Base-by-base conservation (phyloP, 2,329 filamentous ascomycete genomes). In the Ascocoryne sarcoides region DNA sequence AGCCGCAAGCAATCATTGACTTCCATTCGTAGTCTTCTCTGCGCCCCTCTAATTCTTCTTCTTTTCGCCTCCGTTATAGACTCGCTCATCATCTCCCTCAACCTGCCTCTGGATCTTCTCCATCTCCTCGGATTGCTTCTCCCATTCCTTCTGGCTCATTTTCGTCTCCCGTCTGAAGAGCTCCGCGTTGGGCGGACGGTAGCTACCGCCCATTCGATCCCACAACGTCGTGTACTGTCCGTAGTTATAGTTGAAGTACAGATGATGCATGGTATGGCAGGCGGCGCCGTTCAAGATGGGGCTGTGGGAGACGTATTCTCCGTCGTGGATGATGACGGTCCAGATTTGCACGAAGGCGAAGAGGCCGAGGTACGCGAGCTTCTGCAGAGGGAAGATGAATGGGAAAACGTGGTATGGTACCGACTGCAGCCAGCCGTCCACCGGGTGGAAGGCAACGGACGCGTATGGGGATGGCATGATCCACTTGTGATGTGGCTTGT, bases 401-500 rank as follows among this genome's bases (percentile, higher is more conserved):
- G 89, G 87, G 68, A 90, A 95, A 51, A 95, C 55, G 66, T 96
- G 90, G 68, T 96, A 96, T 1, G 90, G 90, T 34, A 94, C 61
- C 45, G 83, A 84, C 68, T 96, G 90, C 9, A 79, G 74, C 65
- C 82, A 95, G 58, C 90, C 90, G 59, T 96, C 90, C 38, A 95
- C 62, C 1, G 90, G 89, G 68, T 96, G 88, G 75, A 96, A 96
- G 43, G 90, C 90, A 60, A 95, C 84, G 53, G 82, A 88, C 31
- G 90, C 89, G 62, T 78, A 95, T 0, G 90, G 90, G 3, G 87
- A 94, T 3, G 90, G 90, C 86, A 95, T 93, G 65, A 96, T 95
- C 90, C 90, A 96, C 70, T 95, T 95, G 79, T 96, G 90, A 66
- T 96, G 90, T 51, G 88, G 82, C 76, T 96, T 96, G 76, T 96